Evolutionary conservation across 345 rosid genomes (phyloP).

Genomic region (Eucalyptus decipiens): DNA sequence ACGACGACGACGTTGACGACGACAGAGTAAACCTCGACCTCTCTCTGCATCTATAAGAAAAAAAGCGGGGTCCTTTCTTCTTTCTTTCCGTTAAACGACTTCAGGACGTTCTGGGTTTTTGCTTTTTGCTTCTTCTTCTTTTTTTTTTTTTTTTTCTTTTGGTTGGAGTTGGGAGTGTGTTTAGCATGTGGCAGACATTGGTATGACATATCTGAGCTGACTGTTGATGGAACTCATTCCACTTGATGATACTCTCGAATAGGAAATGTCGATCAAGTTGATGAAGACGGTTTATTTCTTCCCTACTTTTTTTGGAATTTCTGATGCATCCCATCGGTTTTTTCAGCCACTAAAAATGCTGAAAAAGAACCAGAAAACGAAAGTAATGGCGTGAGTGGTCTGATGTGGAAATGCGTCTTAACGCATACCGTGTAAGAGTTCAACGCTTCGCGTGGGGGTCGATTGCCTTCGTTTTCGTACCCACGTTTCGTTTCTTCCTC

Average conservation of each 20-base stretch:
- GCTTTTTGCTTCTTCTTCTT: not conserved
- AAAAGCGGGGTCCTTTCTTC: not conserved
- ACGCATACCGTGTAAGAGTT: not conserved
- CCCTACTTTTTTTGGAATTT: not conserved
- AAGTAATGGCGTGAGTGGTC: not conserved
- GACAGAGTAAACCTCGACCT: constrained; percentile 20
- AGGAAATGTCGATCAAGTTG: not conserved
- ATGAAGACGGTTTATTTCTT: not conserved
- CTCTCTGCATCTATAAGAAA: constrained; percentile 22
- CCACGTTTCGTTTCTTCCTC: not conserved
- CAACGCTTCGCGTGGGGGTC: not conserved
- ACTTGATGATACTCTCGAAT: not conserved
- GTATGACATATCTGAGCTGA: not conserved
- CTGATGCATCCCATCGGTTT: not conserved
- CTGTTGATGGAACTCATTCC: not conserved
- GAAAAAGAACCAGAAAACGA: not conserved
- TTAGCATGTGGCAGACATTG: not conserved
- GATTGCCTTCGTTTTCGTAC: not conserved
- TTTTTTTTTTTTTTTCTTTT: not conserved
- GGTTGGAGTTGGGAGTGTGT: not conserved
- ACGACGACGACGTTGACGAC: not conserved
- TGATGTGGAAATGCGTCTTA: not conserved
- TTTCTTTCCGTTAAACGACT: not conserved
- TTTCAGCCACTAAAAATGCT: not conserved
- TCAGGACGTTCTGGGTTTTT: not conserved